Evolutionary conservation across 2,329 filamentous ascomycete genomes (phyloP), one percentile per base, ranked within the genome.

Genomic region (Aspergillus caelatus): DNA sequence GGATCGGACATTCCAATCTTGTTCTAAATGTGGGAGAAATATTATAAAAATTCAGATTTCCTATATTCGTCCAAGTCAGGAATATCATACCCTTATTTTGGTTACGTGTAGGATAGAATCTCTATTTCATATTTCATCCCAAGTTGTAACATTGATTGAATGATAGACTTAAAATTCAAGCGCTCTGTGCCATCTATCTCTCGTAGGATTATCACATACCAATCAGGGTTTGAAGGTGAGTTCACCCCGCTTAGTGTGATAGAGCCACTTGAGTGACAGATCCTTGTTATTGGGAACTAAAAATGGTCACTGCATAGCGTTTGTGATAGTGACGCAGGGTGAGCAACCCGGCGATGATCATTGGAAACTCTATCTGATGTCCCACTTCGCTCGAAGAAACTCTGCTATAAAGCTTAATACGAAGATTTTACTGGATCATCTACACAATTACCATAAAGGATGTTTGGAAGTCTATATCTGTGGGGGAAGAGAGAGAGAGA

Each of bases 281-380:
- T 10, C 16, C 10, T 30, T 19, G 8, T 26, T 7, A 19, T 5
- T 54, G 50, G 14, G 34, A 36, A 36, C 34, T 36, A 53, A 48
- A 48, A 26, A 21, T 19, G 21, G 28, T 53, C 26, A 53, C 28
- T 26, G 32, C 32, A 39, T 39, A 55, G 36, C 52, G 26, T 55
- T 55, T 39, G 52, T 55, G 52, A 55, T 54, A 54, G 52, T 36
- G 52, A 54, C 9, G 52, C 52, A 54, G 52, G 30, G 21, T 19
- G 52, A 36, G 52, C n/a, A n/a, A 12, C 28, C 10, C 19, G 16
- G 23, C 28, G 52, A 55, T 19, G 14, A 26, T 39, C 34, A 55
- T 55, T 55, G 52, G 52, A 39, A 55, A 55, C 52, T 55, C n/a
- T 55, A 55, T 39, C 23, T 16, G 30, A 30, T 54, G 50, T 54